phyloP scores from a whole-genome alignment of 768 basidiomycete species.

The Pisolithus sp. region DNA sequence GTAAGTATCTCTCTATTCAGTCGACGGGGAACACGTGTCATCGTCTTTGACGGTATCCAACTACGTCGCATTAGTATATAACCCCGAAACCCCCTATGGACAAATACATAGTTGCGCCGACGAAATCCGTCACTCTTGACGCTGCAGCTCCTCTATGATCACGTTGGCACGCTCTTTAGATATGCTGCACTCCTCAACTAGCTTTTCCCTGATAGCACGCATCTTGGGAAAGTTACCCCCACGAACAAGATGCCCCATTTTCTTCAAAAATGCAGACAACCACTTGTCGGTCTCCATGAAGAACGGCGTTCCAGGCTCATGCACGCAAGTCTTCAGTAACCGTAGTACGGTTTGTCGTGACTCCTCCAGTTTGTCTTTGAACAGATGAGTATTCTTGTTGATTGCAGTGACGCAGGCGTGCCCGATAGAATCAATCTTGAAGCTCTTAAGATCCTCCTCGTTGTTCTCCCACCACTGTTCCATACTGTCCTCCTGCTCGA shows the following conservation, averaged over 20 bases:
- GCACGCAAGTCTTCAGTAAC: neutral
- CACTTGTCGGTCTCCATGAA: slow-evolving; percentile 2
- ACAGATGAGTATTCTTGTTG: slow-evolving; percentile 7
- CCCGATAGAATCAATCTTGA: slow-evolving; percentile 17
- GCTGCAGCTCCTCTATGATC: neutral
- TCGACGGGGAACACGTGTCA: too few species aligned
- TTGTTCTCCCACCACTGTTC: slow-evolving; percentile 31
- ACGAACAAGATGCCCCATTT: neutral
- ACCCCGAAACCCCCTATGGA: too few species aligned
- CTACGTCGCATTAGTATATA: too few species aligned
- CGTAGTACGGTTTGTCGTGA: neutral
- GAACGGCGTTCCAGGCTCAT: slow-evolving; percentile 1
- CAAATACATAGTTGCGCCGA: neutral
- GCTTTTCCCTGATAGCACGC: neutral
- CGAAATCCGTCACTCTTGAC: neutral
- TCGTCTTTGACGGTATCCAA: too few species aligned
- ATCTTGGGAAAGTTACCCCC: slow-evolving; percentile 1
- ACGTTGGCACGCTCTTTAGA: neutral
- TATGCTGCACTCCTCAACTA: neutral
- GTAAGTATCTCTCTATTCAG: too few species aligned
- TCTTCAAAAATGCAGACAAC: slow-evolving; percentile 2
- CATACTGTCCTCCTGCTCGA: slow-evolving; percentile 31
- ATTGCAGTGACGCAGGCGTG: slow-evolving; percentile 33
- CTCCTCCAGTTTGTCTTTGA: neutral
- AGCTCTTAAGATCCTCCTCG: slow-evolving; percentile 12